Evolutionary conservation across 805 yeast genomes (phyloP), one percentile per base, ranked within the genome.

Genomic region (Tetrapisispora fleetii): DNA sequence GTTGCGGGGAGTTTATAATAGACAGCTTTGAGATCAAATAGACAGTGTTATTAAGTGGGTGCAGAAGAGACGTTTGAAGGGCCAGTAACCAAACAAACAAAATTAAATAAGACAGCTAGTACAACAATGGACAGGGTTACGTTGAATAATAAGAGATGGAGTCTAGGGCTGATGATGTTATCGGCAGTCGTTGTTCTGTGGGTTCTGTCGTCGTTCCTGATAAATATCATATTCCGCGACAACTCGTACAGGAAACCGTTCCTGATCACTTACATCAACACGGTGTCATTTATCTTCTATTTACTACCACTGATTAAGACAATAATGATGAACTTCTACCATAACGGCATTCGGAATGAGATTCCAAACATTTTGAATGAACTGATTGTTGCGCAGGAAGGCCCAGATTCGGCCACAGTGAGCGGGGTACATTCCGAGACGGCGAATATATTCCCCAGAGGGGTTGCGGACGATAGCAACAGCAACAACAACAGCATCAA

Each of bases 171-270:
- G 21, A 55, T 82, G 21, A 77, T 86, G 67, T 73, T 90, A 22
- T 73, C 79, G 1, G 71, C 84, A 40, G 98, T 90, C 41, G 87
- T 91, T 27, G 63, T 85, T 1, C 75, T 88, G 22, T 91, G 99
- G 99, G 97, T 93, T 11, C 68, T 84, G 36, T 87, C 96, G 4
- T 86, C 95, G 4, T 91, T 89, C 56, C 65, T 91, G 43, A 83
- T 93, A 36, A 89, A 86, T 64, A 81, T 79, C 40, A 70, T 87
- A 38, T 84, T 87, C 56, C 88, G 81, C 55, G 74, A 77, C 43
- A 78, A 75, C 50, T 69, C 74, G 27, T 93, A 88, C 64, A 68
- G 88, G 43, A 93, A 93, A 67, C 99, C 99, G 17, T 90, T 88
- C 61, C 77, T 90, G 52, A 85, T 93, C 56, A 93, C 99, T 2